Evolutionary conservation across 148 eudicot species (phyloP), one percentile per base, ranked within the genome.

Genomic region (Linanthus parryae): DNA sequence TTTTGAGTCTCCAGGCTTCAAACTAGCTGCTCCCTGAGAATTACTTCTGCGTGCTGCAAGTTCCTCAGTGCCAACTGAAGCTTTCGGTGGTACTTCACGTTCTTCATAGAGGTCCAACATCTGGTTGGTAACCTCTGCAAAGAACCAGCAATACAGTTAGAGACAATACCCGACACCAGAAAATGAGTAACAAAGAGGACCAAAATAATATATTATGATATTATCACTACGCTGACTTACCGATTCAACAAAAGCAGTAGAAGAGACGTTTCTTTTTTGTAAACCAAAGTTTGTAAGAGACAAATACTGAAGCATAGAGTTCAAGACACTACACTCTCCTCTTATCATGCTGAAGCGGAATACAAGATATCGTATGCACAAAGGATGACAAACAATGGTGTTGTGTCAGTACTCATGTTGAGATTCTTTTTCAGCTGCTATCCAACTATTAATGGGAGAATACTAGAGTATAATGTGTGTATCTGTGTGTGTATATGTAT

Each of bases 51-150:
- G 67, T 42, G 77, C 37, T 21, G 52, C 54, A 63, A 63, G 77
- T 45, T 87, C 94, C 55, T 78, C 91, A 50, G 40, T 62, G 28
- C 49, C 31, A 64, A 63, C 41, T 26, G 79, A 66, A 59, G 60
- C 66, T 68, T 71, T 84, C 16, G n/a, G 74, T 6, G 78, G 82
- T 59, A 67, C 75, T 74, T 72, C 75, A 58, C 82, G 84, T 61
- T 92, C 96, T 57, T 92, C 96, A 76, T 92, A 92, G 29, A 92
- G 59, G 52, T 92, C 99, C 59, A 92, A 71, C 96, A 92, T 88
- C 70, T 92, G 99, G 69, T 92, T 92, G 80, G 96, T 88, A 36
- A 92, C 88, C 73, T 88, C 99, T 92, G 85, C 83, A 70, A 66
- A 56, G 47, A 21, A 35, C 10, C 17, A 67, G 39, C 16, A 38